Percentiles rank a stretch among this genome's conserved stretches.
phyloP scores from a whole-genome alignment of 352 stramenopile species.

The Phytophthora litchii region DNA sequence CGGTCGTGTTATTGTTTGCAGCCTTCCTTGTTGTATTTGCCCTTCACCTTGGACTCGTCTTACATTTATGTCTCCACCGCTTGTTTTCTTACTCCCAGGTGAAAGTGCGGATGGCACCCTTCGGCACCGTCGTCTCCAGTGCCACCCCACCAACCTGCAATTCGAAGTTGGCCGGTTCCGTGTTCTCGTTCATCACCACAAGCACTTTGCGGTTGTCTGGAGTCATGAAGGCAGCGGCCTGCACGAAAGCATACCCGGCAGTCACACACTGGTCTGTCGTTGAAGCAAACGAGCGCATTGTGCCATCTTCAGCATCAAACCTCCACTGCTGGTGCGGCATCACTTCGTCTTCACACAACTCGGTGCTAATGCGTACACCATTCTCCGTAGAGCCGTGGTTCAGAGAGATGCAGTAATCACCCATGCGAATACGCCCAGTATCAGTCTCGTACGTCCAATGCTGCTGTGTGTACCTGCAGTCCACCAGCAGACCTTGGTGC shows the following conservation, averaged over 20 bases:
- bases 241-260: constrained; percentile 77
- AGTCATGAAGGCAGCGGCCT: constrained; percentile 73
- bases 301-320: constrained; percentile 54
- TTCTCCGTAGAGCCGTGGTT: constrained; percentile 67
- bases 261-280: constrained; percentile 72
- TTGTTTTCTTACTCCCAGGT: constrained; percentile 53
- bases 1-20: constrained; percentile 16
- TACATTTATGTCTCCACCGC: neutral
- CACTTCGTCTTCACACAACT: constrained; percentile 50
- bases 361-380: constrained; percentile 55
- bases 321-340: constrained; percentile 59
- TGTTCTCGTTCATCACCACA: constrained; percentile 88
- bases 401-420: constrained; percentile 67
- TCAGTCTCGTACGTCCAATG: constrained; percentile 64
- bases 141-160: constrained; percentile 50
- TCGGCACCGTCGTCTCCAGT: constrained; percentile 61
- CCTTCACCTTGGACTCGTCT: neutral
- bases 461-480: constrained; percentile 74
- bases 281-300: constrained; percentile 52
- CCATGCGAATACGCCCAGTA: constrained; percentile 57
- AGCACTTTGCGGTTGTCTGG: constrained; percentile 76
- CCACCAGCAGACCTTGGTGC: constrained; percentile 63
- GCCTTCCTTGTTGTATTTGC: neutral
- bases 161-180: constrained; percentile 69
- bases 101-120: constrained; percentile 74